These are phyloP conservation scores for Pachysolen tannophilus DNA, from an alignment of 805 yeast species.

Conservation along the genomic window DNA sequence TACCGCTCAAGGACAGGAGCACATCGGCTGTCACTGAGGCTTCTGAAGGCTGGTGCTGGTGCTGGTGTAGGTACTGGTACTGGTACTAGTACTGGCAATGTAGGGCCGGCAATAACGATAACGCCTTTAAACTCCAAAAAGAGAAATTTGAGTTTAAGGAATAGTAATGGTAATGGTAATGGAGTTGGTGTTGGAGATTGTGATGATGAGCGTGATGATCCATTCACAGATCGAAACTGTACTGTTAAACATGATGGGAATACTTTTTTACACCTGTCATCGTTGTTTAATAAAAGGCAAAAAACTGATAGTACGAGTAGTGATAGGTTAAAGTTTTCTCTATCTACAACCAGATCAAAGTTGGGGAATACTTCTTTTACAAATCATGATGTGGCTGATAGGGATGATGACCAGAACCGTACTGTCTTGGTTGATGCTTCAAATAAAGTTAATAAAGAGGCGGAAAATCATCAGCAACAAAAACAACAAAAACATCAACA, in stretches of 20 bases:
- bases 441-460: no score
- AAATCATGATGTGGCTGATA: no score
- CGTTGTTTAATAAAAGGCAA: constrained; percentile 6
- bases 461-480: background rate
- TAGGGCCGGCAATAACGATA: no score
- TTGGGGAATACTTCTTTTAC: constrained; percentile 16
- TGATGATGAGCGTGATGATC: constrained; percentile 6
- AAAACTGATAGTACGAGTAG: constrained; percentile 8
- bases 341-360: constrained; percentile 3
- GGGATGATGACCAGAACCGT: no score
- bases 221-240: constrained; percentile 9
- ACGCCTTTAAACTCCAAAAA: no score
- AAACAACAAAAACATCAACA: background rate
- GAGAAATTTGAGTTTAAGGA: no score
- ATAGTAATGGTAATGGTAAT: no score
- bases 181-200: no score
- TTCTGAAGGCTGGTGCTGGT: constrained; percentile 7
- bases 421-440: no score
- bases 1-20: constrained; percentile 10
- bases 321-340: constrained; percentile 10
- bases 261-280: constrained; percentile 5
- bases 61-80: no score
- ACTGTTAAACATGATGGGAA: constrained; percentile 1
- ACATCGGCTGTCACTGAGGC: constrained; percentile 10
- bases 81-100: no score